Percentiles rank a stretch among this genome's conserved stretches.
These are phyloP conservation scores for Scutellaria minor DNA, from an alignment of 257 asterid species.

Conservation along the genomic window DNA sequence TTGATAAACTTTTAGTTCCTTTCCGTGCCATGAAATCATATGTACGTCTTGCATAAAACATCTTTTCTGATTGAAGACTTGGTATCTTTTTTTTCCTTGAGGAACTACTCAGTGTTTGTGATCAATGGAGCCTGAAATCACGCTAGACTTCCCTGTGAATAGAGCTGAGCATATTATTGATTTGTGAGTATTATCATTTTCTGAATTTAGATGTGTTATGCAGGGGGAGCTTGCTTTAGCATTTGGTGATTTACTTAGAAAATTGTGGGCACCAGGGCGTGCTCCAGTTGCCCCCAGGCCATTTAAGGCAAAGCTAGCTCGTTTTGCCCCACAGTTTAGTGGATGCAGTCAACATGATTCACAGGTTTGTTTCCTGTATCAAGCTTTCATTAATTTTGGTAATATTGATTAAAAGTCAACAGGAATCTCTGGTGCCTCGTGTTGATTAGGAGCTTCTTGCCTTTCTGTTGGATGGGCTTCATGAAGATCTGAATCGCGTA, in stretches of 20 bases:
- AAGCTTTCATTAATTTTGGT: slow-evolving; percentile 28
- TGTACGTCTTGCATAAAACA: slow-evolving; percentile 14
- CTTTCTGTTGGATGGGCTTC: slow-evolving; percentile 98
- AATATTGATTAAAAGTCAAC: slow-evolving; percentile 25
- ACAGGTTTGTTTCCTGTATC: slow-evolving; percentile 58
- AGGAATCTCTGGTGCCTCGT: slow-evolving; percentile 32
- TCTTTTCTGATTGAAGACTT: slow-evolving; percentile 13
- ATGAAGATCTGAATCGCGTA: slow-evolving; percentile 98
- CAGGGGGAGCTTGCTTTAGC: slow-evolving; percentile 99
- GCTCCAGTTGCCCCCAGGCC: slow-evolving; percentile 93
- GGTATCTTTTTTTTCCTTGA: slow-evolving; percentile 9
- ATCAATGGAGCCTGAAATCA: slow-evolving; percentile 3
- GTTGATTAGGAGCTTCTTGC: slow-evolving; percentile 90
- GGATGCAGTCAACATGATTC: slow-evolving; percentile 99
- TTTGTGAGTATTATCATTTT: slow-evolving; percentile 21
- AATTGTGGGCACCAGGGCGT: slow-evolving; percentile 97
- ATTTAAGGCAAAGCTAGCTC: slow-evolving; percentile 89
- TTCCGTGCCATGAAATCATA: slow-evolving; percentile 20
- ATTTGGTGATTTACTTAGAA: slow-evolving; percentile 95
- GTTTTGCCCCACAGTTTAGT: slow-evolving; percentile 99
- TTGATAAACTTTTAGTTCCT: slow-evolving; percentile 26
- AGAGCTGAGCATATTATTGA: slow-evolving; percentile 27
- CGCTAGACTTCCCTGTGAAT: slow-evolving; percentile 5
- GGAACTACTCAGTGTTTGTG: slow-evolving; percentile 10
- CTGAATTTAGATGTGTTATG: slow-evolving; percentile 36